These are phyloP conservation scores for Asterionellopsis glacialis DNA, from an alignment of 108 stramenopile species.

Conservation along the genomic window DNA sequence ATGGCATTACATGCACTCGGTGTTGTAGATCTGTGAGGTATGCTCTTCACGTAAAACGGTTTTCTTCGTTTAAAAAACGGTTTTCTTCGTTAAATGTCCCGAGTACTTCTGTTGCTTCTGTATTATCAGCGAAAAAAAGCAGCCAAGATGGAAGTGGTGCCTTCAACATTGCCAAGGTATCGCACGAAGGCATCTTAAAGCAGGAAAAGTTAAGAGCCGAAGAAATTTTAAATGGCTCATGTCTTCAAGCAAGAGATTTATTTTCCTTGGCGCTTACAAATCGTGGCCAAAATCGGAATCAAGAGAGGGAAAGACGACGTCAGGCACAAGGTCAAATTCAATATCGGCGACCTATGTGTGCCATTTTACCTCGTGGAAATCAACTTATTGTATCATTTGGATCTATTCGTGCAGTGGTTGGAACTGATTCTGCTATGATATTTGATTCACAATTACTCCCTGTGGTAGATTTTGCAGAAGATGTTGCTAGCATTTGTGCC, in stretches of 20 bases:
- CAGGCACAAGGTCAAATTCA: conserved; percentile 6
- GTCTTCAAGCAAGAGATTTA: conserved; percentile 72
- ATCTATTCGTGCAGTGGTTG: conserved; percentile 69
- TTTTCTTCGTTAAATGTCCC: no score
- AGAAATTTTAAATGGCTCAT: conserved; percentile 53
- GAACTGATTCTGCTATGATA: conserved; percentile 43
- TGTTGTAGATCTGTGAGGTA: no score
- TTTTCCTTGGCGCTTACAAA: conserved; percentile 62
- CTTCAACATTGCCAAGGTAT: not conserved
- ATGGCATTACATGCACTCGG: no score
- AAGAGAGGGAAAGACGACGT: not conserved
- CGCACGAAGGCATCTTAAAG: not conserved
- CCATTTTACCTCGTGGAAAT: conserved; percentile 67
- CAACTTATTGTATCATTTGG: conserved; percentile 73
- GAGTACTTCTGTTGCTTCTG: no score
- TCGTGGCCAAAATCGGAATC: conserved; percentile 29
- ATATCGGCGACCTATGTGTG: conserved; percentile 44
- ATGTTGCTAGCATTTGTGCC: conserved; percentile 12
- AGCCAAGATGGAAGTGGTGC: no score
- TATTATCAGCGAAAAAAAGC: no score
- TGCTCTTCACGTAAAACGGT: no score
- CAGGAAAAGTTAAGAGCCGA: conserved; percentile 17
- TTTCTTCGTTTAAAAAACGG: no score
- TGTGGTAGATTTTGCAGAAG: conserved; percentile 35
- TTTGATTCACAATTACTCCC: conserved; percentile 74